Base-by-base conservation (phyloP, 805 yeast species). In the Candida broadrunensis region DNA sequence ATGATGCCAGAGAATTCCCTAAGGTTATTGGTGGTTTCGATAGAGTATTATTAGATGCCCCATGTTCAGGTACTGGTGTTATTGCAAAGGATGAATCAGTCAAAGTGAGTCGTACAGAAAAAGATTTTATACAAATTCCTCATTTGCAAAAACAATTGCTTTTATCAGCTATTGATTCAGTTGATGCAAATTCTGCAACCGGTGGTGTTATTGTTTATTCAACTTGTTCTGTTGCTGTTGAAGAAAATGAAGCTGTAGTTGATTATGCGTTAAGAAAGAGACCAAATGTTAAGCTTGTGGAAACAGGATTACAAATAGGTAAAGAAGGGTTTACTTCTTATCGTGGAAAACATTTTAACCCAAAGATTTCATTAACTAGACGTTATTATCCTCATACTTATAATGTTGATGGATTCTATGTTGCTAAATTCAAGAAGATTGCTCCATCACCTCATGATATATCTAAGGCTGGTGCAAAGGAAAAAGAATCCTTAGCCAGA, bases 41-140 rank as follows among this genome's bases (percentile, higher is more conserved):
- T 63, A 81, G 99, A 66, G 82, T 93, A 30, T 70, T 93, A 49
- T 73, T 93, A 52, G 99, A 93, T 75, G 99, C 99, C 25, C 99
- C 99, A 50, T 93, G 99, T 70, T 89, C 99, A 5, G 99, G 99
- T 72, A 91, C 99, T 2, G 99, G 99, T 69, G 99, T 93, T 52
- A 93, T 93, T 59, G 93, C 96, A 45, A 93, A 93, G 70, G 99
- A 93, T 70, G 95, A 88, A 59, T 82, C 88, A 39, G 98, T 93
- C 47, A 93, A 93, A 67, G 83, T 86, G 12, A 83, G 85, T 48
- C 84, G 98, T 73, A 89, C 96, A 16, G 97, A 89, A 60, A 89
- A 89, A 65, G 99, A 93, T 66, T 93, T 91, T 67, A 83, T 91
- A 52, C 95, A 91, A 65, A 86, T 93, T 54, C 98, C 99, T 41